phyloP scores from a whole-genome alignment of 306 rosid genomes.

The Quercus robur region DNA sequence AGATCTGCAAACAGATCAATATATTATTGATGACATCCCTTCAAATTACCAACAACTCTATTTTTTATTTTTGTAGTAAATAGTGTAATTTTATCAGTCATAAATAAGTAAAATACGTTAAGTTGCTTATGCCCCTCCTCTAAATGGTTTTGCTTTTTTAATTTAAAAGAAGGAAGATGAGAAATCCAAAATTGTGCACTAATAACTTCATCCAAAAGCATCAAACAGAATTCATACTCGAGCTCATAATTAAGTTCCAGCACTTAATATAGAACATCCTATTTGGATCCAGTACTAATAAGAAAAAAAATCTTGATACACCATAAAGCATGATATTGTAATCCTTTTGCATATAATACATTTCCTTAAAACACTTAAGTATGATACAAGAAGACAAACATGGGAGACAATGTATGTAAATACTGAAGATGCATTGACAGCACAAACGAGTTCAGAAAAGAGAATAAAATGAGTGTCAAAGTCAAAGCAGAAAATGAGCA shows the following conservation, averaged over 20 bases:
- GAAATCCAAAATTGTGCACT: not conserved
- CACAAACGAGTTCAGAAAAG: not conserved
- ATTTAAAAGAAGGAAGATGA: not conserved
- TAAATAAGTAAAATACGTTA: not conserved
- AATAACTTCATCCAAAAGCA: not conserved
- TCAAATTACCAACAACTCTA: not conserved
- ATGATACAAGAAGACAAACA: not conserved
- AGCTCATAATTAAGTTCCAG: not conserved
- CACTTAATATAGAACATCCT: not conserved
- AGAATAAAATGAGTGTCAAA: not conserved
- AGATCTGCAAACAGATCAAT: constrained; percentile 49
- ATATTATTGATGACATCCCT: not conserved
- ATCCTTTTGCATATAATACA: not conserved
- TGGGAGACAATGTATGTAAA: not conserved
- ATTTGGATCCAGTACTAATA: not conserved
- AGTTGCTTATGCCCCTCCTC: not conserved
- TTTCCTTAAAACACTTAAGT: not conserved
- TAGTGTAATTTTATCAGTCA: not conserved
- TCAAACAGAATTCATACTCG: not conserved
- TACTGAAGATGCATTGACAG: not conserved
- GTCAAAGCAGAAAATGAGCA: not conserved
- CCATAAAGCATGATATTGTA: not conserved
- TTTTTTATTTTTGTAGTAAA: not conserved
- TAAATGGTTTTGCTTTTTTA: not conserved
- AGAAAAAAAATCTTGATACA: not conserved